phyloP scores from a whole-genome alignment of 306 rosid genomes.

The Acmispon strigosus region DNA sequence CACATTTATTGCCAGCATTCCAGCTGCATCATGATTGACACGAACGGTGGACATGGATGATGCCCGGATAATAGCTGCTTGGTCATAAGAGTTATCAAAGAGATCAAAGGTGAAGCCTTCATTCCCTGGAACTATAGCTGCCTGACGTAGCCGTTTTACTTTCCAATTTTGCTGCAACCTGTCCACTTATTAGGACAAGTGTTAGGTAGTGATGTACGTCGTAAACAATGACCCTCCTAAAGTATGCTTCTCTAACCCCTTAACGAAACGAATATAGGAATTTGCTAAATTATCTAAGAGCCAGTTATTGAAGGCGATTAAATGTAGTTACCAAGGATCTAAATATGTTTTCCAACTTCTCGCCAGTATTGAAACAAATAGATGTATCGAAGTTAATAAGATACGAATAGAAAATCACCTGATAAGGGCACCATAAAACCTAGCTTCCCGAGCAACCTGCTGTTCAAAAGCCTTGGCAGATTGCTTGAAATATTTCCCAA shows the following conservation, averaged over 20 bases:
- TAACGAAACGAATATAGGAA: not conserved
- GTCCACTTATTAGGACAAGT: conserved; percentile 35
- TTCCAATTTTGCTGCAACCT: conserved; percentile 99
- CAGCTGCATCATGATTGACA: conserved; percentile 81
- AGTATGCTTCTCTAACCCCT: conserved; percentile 1
- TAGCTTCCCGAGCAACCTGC: conserved; percentile 89
- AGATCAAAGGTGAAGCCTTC: conserved; percentile 95
- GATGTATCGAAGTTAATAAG: not conserved
- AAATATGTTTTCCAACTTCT: conserved; percentile 1
- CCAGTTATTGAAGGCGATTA: not conserved
- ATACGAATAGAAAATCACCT: conserved; percentile 41
- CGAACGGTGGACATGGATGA: conserved; percentile 58
- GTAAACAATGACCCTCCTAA: conserved; percentile 1
- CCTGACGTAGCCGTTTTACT: conserved; percentile 83
- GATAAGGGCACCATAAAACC: conserved; percentile 91
- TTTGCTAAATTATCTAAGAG: not conserved
- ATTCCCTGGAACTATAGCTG: conserved; percentile 71
- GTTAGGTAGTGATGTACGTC: conserved; percentile 8
- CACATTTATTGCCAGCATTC: conserved; percentile 76
- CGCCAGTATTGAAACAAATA: not conserved
- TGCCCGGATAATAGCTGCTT: conserved; percentile 51
- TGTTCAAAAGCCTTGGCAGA: conserved; percentile 88
- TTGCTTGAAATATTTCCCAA: conserved; percentile 90
- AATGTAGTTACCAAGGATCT: not conserved
- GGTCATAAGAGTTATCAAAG: conserved; percentile 74